phyloP scores from a whole-genome alignment of 1,139 yeast genomes.

The Taphrina wiesneri region DNA sequence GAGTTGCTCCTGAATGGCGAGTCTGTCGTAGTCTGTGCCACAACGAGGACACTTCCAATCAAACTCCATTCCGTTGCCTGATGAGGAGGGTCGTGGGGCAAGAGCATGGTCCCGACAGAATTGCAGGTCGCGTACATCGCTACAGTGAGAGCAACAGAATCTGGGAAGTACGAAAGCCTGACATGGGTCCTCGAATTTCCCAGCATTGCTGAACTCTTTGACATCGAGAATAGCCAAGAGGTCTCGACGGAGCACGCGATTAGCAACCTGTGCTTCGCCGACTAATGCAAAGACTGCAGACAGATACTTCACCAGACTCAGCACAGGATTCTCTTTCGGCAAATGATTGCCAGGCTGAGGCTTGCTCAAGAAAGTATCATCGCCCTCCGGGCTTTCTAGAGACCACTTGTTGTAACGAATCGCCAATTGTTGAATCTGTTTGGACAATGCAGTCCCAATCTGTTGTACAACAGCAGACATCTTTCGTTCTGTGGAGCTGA shows the following conservation, averaged over 20 bases:
- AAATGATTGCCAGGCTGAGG: conserved; percentile 68
- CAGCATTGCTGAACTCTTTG: conserved; percentile 78
- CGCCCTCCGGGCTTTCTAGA: conserved; percentile 65
- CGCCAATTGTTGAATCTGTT: conserved; percentile 62
- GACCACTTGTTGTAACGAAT: conserved; percentile 55
- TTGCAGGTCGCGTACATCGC: conserved; percentile 72
- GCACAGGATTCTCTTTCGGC: conserved; percentile 64
- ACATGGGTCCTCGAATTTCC: conserved; percentile 75
- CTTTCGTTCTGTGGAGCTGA: conserved; percentile 37
- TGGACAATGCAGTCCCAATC: conserved; percentile 53
- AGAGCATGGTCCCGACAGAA: conserved; percentile 66
- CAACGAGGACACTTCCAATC: conserved; percentile 72
- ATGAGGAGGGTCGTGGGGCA: conserved; percentile 35
- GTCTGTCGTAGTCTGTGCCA: conserved; percentile 61
- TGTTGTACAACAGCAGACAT: conserved; percentile 25
- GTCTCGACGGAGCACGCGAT: conserved; percentile 71
- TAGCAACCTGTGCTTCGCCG: conserved; percentile 65
- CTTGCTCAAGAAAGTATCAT: conserved; percentile 70
- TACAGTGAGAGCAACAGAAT: conserved; percentile 51
- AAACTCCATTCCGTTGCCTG: conserved; percentile 33
- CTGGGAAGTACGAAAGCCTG: conserved; percentile 61
- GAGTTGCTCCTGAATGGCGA: conserved; percentile 74
- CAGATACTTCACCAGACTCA: conserved; percentile 74
- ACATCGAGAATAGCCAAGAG: conserved; percentile 71
- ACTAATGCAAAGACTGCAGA: conserved; percentile 75